Percentiles rank a stretch among this genome's conserved stretches.
Conservation (phyloP, 805 yeast species). For the Peterozyma toletana region DNA sequence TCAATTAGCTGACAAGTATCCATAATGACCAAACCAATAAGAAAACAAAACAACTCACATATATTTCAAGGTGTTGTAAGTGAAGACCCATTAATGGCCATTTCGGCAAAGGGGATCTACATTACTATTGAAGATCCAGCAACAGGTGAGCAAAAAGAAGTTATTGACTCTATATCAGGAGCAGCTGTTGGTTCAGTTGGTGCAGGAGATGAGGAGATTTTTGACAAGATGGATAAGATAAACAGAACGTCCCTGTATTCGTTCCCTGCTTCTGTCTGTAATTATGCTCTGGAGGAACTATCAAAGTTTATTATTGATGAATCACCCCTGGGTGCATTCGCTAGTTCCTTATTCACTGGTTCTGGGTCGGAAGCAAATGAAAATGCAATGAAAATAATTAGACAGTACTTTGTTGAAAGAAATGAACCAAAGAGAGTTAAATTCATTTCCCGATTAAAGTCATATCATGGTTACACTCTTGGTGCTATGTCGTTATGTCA, state of each 20-base stretch:
- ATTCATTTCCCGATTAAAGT: conserved; percentile 27
- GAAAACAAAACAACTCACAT: conserved; percentile 18
- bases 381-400: conserved; percentile 61
- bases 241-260: conserved; percentile 21
- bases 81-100: conserved; percentile 28
- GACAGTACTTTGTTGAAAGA: conserved; percentile 29
- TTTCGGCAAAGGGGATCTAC: conserved; percentile 30
- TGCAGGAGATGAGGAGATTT: conserved; percentile 25
- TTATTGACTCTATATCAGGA: conserved; percentile 31
- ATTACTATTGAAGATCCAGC: conserved; percentile 27
- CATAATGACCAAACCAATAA: background rate
- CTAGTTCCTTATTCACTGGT: conserved; percentile 38
- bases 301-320: conserved; percentile 30
- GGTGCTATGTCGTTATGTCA: conserved; percentile 35
- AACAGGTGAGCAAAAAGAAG: conserved; percentile 23
- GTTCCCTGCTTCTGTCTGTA: conserved; percentile 20
- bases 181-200: conserved; percentile 36
- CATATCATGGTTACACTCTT: conserved; percentile 40
- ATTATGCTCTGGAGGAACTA: conserved; percentile 24
- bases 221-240: conserved; percentile 22
- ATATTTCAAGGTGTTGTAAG: conserved; percentile 35
- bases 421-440: conserved; percentile 25
- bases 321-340: conserved; percentile 34
- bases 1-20: too few relatives aligned
- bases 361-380: conserved; percentile 71